Base-by-base conservation (phyloP, 2,329 filamentous ascomycete species). In the Fusarium hainanense region DNA sequence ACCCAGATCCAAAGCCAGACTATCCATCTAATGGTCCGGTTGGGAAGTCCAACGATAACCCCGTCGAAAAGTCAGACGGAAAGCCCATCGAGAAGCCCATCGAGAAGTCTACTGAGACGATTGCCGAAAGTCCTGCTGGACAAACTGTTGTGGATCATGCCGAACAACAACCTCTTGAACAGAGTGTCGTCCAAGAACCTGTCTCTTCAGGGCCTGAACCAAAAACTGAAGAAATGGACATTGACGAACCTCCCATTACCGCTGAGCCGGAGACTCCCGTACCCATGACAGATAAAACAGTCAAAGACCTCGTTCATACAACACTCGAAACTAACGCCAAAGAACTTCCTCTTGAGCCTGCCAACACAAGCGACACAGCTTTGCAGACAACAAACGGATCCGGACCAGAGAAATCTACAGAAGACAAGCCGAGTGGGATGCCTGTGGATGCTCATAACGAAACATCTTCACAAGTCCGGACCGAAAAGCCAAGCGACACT, bases 141-240 rank as follows among this genome's bases (percentile, higher is more conserved):
- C 34, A 37, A 37, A n/a, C 32, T 12, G 51, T 21, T 18, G 60
- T 47, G 40, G 41, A 50, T 12, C 11, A 16, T 21, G 49, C 54
- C 18, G 18, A 37, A 6, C 46, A 50, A 41, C 52, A 64, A 40
- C 18, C 18, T 41, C 14, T 23, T 13, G 40, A 52, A 12, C 41
- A 57, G 27, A 52, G 56, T 18, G n/a, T 20, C 25, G 57, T 47
- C 9, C 46, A 58, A 42, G 50, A 27, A 16, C 54, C 55, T 64
- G 58, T 70, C 18, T 14, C 23, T 23, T 41, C 66, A 4, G 72
- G 74, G 23, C 70, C 69, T 34, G 76, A 79, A 54, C 77, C 82
- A 4, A 82, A 82, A 63, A 73, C 78, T 2, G 82, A 83, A 58
- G 79, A 83, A 46, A 80, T 82, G 78, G 82, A 84, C 12, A 74